These are phyloP conservation scores for Sugiyamaella xylanicola DNA, from an alignment of 1,139 yeast species.

Conservation along the genomic window DNA sequence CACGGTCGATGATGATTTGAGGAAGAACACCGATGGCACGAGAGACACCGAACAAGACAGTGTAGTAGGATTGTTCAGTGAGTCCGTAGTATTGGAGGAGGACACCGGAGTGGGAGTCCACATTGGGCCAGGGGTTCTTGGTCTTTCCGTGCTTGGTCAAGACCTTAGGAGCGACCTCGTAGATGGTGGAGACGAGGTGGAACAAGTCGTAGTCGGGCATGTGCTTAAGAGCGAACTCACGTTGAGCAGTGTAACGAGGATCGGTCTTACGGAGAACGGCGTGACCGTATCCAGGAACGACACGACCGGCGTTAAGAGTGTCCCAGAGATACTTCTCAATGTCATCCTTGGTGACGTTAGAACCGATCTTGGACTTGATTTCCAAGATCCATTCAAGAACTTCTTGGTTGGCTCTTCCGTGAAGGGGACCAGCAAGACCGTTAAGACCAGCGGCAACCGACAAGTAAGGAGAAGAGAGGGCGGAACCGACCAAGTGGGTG, in stretches of 20 bases:
- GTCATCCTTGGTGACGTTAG: constrained; percentile 70
- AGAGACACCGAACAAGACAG: constrained; percentile 62
- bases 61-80: constrained; percentile 56
- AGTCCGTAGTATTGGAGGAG: constrained; percentile 61
- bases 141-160: constrained; percentile 61
- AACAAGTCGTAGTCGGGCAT: constrained; percentile 95
- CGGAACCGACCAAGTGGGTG: constrained; percentile 96
- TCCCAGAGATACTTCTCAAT: constrained; percentile 95
- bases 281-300: constrained; percentile 98
- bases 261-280: constrained; percentile 97
- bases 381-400: constrained; percentile 93
- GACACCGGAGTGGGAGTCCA: constrained; percentile 61
- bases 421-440: constrained; percentile 98
- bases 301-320: constrained; percentile 89
- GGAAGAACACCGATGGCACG: constrained; percentile 61
- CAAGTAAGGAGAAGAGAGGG: constrained; percentile 90
- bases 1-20: constrained; percentile 63
- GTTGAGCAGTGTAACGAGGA: constrained; percentile 97
- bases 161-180: constrained; percentile 57
- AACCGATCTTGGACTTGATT: constrained; percentile 79
- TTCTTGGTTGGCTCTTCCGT: constrained; percentile 98
- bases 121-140: constrained; percentile 66
- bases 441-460: constrained; percentile 94
- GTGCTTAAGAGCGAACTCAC: constrained; percentile 96
- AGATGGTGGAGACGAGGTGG: constrained; percentile 79